Evolutionary conservation across 2,329 filamentous ascomycete species (phyloP).

Genomic region (Coniella lustricola): DNA sequence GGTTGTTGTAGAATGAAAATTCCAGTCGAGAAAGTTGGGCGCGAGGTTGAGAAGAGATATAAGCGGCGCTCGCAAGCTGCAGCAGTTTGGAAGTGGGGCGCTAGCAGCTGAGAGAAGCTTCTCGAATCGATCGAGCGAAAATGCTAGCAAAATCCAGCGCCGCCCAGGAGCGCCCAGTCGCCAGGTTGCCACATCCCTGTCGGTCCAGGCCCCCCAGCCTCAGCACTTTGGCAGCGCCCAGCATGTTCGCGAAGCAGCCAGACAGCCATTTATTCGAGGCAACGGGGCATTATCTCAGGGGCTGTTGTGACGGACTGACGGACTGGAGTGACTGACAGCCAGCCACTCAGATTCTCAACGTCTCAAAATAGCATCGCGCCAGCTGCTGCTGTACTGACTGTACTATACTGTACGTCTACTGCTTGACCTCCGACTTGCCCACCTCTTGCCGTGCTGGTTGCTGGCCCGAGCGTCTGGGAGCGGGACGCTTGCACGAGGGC

Average conservation of each 20-base stretch:
- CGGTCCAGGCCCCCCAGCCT: not conserved
- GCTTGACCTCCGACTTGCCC: no score
- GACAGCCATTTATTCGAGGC: no score
- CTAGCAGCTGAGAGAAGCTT: slow-evolving; percentile 13
- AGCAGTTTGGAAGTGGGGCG: slow-evolving; percentile 12
- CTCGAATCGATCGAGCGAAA: slow-evolving; percentile 13
- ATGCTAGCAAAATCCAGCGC: not conserved
- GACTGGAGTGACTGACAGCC: no score
- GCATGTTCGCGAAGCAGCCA: no score
- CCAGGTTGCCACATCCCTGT: not conserved
- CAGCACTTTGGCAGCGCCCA: not conserved
- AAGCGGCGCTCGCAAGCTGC: slow-evolving; percentile 9
- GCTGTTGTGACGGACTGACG: no score
- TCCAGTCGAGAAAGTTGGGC: slow-evolving; percentile 3
- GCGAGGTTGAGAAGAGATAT: slow-evolving; percentile 12
- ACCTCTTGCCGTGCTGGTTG: no score
- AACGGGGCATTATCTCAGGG: no score
- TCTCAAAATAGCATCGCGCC: no score
- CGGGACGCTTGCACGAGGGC: not conserved
- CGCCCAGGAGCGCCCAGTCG: not conserved
- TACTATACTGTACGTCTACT: no score
- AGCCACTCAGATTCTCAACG: no score
- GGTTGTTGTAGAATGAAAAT: slow-evolving; percentile 8
- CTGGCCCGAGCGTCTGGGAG: not conserved
- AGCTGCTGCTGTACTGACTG: no score